Base-by-base conservation (phyloP, 768 basidiomycete species). In the Candolleomyces eurysporus region DNA sequence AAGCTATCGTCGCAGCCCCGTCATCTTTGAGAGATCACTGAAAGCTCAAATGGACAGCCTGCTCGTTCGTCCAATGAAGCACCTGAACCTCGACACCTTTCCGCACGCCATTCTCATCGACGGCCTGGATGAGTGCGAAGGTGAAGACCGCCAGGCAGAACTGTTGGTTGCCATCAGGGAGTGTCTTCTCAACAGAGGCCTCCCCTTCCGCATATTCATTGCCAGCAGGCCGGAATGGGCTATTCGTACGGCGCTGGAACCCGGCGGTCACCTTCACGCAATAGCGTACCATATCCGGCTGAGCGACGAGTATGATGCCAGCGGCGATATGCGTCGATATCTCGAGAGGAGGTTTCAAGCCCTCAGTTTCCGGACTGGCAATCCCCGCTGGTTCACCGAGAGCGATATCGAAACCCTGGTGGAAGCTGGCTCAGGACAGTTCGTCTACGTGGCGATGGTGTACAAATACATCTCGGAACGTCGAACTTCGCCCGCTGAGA, bases 21-120 rank as follows among this genome's bases (percentile, higher is more conserved):
- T 42, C n/a, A n/a, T 56, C n/a, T 43, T 39, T 5, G 4, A 22
- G 1, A n/a, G 9, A 32, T 30, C 26, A 6, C 57, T 59, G 19
- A 6, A 30, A 22, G 46, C 26, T 2, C 64, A 61, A 42, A 61
- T 64, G 26, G 51, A 60, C 17, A 51, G 48, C 21, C 52, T 61
- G 10, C 16, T 61, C 16, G 17, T 55, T 26, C 42, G 36, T 21
- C 60, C 61, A 2, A 26, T 53, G 19, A 48, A 21, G 14, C 6
- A 4, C 4, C 8, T 36, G 36, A 6, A 11, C 36, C 6, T 11
- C 36, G 11, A 5, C 9, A 52, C 4, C 8, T 26, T 40, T 4
- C 51, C 59, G 5, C 13, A 45, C 10, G 26, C 42, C 26, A 60
- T 60, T 13, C n/a, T 60, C 50, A 54, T 60, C 40, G 59, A 60